Conservation (phyloP, 1,284 basidiomycete species). For the Fomitopsis schrenkii region DNA sequence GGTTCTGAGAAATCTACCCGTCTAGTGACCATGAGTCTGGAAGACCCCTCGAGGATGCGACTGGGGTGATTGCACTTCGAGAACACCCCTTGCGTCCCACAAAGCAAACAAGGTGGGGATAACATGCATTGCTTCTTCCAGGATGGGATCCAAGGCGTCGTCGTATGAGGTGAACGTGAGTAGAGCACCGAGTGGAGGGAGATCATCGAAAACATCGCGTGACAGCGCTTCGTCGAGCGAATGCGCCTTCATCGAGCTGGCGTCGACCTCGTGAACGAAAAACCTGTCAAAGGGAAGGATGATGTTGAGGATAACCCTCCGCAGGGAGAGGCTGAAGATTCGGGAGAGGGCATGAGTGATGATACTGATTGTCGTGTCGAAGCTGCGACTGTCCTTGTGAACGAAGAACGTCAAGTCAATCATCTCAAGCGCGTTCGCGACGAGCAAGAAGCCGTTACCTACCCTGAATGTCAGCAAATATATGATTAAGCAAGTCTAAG, state of each 20-base stretch:
- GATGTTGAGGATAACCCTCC: neutral
- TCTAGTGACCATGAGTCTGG: too few species aligned
- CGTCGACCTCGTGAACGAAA: neutral
- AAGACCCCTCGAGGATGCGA: too few species aligned
- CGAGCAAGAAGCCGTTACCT: neutral
- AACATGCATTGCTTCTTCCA: neutral
- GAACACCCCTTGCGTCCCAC: neutral
- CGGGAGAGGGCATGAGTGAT: neutral
- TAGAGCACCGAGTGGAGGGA: slow-evolving; percentile 39
- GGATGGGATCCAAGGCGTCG: neutral
- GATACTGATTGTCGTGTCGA: neutral
- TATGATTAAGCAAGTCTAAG: neutral
- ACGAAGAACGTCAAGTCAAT: neutral
- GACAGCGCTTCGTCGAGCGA: neutral
- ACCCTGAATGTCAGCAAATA: neutral
- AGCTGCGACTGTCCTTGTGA: neutral
- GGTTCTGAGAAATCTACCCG: too few species aligned
- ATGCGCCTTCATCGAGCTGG: neutral
- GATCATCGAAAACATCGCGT: neutral
- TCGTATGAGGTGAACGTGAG: slow-evolving; percentile 37
- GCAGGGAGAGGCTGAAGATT: neutral
- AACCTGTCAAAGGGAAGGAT: neutral
- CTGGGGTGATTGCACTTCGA: neutral
- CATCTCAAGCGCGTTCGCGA: neutral
- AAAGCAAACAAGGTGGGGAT: neutral